These are phyloP conservation scores for Peronosclerospora sorghi DNA, from an alignment of 352 stramenopile species.

Conservation along the genomic window DNA sequence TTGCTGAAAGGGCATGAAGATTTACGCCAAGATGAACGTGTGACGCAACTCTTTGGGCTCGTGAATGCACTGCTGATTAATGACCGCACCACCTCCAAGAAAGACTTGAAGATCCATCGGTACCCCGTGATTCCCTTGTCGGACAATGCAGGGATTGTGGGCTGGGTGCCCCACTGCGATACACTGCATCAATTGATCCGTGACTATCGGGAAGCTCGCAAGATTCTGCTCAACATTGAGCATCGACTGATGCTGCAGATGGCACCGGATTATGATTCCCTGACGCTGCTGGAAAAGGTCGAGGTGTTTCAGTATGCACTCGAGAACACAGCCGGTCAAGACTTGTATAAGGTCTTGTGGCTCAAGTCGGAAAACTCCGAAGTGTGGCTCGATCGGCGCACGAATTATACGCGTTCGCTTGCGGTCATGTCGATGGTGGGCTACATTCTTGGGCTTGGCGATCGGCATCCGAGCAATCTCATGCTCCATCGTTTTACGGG, in stretches of 20 bases:
- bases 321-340: constrained; percentile 89
- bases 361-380: constrained; percentile 97
- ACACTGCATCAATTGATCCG: constrained; percentile 97
- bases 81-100: constrained; percentile 92
- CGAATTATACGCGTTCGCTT: constrained; percentile 94
- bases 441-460: constrained; percentile 98
- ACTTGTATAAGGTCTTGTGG: constrained; percentile 94
- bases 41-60: constrained; percentile 99
- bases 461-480: constrained; percentile 98
- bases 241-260: constrained; percentile 85
- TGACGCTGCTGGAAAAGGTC: constrained; percentile 97
- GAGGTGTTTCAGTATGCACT: constrained; percentile 95
- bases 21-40: constrained; percentile 97
- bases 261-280: constrained; percentile 91
- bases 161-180: constrained; percentile 97
- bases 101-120: constrained; percentile 95
- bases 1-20: constrained; percentile 99
- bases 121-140: constrained; percentile 98
- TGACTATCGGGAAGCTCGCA: constrained; percentile 85
- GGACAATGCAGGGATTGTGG: constrained; percentile 96
- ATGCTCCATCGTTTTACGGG: constrained; percentile 98
- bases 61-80: constrained; percentile 97
- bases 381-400: constrained; percentile 96
- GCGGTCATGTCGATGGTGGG: constrained; percentile 98
- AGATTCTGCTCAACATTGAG: constrained; percentile 91